phyloP scores from a whole-genome alignment of 2,329 filamentous ascomycete genomes.

The Sporothrix curviconia region DNA sequence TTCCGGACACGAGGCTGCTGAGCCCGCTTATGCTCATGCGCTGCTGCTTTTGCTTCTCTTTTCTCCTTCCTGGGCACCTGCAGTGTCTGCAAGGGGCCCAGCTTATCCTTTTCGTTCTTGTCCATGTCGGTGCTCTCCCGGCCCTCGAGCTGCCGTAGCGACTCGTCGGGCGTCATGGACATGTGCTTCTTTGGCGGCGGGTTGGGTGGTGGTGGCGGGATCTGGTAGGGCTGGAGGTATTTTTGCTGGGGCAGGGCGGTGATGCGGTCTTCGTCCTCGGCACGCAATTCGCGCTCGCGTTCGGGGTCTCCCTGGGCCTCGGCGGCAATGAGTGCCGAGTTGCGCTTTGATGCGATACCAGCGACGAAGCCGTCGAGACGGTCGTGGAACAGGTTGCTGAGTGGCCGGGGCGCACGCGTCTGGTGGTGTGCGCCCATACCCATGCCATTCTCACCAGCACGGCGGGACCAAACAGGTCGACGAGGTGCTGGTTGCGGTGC shows the following conservation, averaged over 20 bases:
- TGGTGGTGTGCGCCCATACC: constrained; percentile 21
- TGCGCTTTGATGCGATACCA: constrained; percentile 77
- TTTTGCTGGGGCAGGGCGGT: constrained; percentile 69
- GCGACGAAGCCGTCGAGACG: constrained; percentile 83
- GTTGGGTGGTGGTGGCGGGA: constrained; percentile 27
- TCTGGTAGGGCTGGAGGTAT: constrained; percentile 51
- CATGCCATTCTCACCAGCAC: not conserved
- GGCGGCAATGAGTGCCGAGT: constrained; percentile 74
- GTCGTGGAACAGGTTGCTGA: constrained; percentile 74
- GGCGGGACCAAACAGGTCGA: constrained; percentile 14
- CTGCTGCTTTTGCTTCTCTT: constrained; percentile 15
- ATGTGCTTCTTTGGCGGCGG: constrained; percentile 18
- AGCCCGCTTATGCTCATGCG: constrained; percentile 22
- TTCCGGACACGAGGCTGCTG: constrained; percentile 27
- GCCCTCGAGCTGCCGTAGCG: constrained; percentile 44
- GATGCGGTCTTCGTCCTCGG: constrained; percentile 78
- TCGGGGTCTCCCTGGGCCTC: constrained; percentile 74
- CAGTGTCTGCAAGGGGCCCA: too few species aligned
- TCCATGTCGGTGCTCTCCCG: constrained; percentile 29
- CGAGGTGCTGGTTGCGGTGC: constrained; percentile 34
- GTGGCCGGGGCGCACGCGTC: constrained; percentile 51
- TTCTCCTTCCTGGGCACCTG: too few species aligned
- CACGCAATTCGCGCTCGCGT: constrained; percentile 70
- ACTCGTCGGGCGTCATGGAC: constrained; percentile 35
- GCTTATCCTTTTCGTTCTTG: constrained; percentile 21